Evolutionary conservation across 2,329 filamentous ascomycete species (phyloP).

Genomic region (Cordyceps fumosorosea): DNA sequence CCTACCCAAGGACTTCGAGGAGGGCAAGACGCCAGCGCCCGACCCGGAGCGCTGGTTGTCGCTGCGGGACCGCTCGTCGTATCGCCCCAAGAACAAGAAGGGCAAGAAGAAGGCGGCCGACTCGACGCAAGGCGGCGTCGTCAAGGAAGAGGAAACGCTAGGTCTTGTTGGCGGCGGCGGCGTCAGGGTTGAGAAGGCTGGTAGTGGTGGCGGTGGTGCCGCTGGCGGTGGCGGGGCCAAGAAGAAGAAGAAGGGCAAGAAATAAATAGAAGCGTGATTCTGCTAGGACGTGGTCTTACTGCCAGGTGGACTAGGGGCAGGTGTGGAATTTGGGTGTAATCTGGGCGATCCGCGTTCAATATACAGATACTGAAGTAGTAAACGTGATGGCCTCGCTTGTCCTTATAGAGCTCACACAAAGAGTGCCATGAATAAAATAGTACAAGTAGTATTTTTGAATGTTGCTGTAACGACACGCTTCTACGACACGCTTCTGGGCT

Average conservation of each 20-base stretch:
- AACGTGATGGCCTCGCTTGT: neutral
- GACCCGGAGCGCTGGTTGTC: slow-evolving; percentile 94
- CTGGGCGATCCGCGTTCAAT: neutral
- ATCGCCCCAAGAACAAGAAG: slow-evolving; percentile 86
- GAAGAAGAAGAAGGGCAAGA: slow-evolving; percentile 49
- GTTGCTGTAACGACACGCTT: slow-evolving; percentile 8
- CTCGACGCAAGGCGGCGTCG: slow-evolving; percentile 77
- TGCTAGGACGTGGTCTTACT: neutral
- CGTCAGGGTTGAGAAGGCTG: slow-evolving; percentile 57
- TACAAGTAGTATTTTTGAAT: slow-evolving; percentile 5
- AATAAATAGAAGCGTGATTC: slow-evolving; percentile 37
- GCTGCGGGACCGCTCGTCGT: slow-evolving; percentile 79
- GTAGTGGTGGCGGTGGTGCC: neutral
- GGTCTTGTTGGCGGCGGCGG: slow-evolving; percentile 58
- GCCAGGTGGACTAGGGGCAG: too few relatives aligned
- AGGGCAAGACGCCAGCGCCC: slow-evolving; percentile 68
- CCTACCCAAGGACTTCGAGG: slow-evolving; percentile 67
- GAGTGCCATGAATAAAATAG: neutral
- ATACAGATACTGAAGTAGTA: neutral
- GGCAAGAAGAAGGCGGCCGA: slow-evolving; percentile 75
- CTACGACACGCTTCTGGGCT: slow-evolving; percentile 5
- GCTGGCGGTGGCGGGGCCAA: slow-evolving; percentile 36
- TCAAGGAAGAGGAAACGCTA: slow-evolving; percentile 64
- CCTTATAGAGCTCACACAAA: neutral
- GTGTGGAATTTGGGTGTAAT: too few relatives aligned